These are phyloP conservation scores for Aureobasidium lini DNA, from an alignment of 2,329 filamentous ascomycete genomes.

Conservation along the genomic window DNA sequence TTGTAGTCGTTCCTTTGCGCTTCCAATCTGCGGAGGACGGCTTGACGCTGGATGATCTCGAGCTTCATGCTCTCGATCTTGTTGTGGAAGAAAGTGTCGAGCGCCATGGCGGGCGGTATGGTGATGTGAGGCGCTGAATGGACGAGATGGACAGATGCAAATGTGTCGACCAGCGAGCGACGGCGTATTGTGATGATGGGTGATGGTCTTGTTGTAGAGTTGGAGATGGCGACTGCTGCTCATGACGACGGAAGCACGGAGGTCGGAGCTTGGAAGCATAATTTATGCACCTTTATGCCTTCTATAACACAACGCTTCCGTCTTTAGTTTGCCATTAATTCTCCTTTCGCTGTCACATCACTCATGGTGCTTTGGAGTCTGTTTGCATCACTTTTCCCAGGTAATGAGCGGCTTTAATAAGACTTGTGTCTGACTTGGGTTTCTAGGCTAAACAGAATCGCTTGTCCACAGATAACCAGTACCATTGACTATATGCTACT, in stretches of 20 bases:
- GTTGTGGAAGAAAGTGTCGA: conserved; percentile 99
- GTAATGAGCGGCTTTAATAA: too few relatives aligned
- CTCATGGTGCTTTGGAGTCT: background rate
- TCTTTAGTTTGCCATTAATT: too few relatives aligned
- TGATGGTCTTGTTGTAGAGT: background rate
- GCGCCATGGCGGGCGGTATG: conserved; percentile 65
- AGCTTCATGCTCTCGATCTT: conserved; percentile 99
- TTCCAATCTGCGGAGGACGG: conserved; percentile 86
- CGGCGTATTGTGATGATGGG: conserved; percentile 5
- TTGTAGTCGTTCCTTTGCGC: conserved; percentile 99
- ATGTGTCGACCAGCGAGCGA: background rate
- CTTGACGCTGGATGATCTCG: conserved; percentile 98
- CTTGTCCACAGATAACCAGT: too few relatives aligned
- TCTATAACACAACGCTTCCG: background rate
- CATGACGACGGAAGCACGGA: conserved; percentile 3
- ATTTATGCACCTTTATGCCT: background rate
- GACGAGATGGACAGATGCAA: background rate
- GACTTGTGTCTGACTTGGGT: too few relatives aligned
- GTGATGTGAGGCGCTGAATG: background rate
- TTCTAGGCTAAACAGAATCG: too few relatives aligned
- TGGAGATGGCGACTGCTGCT: conserved; percentile 1
- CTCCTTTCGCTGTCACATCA: background rate
- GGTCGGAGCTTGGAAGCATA: background rate
- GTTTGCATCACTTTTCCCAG: too few relatives aligned
- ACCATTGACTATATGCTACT: too few relatives aligned